Conservation (phyloP, 2,329 filamentous ascomycete species). For the Trichoderma aggressivum region DNA sequence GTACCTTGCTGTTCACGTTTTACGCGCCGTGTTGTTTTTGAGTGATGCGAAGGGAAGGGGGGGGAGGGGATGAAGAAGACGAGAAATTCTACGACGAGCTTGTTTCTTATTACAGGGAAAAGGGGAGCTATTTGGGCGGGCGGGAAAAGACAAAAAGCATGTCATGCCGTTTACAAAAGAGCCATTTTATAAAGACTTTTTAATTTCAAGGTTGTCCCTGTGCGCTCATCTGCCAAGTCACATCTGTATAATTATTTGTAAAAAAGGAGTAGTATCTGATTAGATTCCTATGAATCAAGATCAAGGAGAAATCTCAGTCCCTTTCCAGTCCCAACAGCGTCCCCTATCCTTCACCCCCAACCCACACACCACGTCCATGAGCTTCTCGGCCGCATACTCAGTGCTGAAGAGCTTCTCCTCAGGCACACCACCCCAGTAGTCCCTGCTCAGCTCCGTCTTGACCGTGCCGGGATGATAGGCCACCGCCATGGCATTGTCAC, state of each 20-base stretch:
- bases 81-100: background rate
- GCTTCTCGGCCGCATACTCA: slow-evolving; percentile 61
- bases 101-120: background rate
- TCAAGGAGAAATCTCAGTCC: slow-evolving; percentile 59
- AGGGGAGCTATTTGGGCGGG: background rate
- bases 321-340: slow-evolving; percentile 67
- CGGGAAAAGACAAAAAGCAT: slow-evolving; percentile 3
- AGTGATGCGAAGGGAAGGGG: background rate
- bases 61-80: background rate
- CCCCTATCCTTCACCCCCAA: slow-evolving; percentile 54
- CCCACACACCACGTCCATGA: slow-evolving; percentile 57
- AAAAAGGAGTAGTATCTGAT: background rate
- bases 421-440: slow-evolving; percentile 66
- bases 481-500: slow-evolving; percentile 62
- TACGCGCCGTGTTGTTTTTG: background rate
- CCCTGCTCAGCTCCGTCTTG: slow-evolving; percentile 66
- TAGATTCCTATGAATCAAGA: background rate
- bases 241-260: background rate
- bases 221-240: no score
- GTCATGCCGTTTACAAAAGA: background rate
- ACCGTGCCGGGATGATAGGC: slow-evolving; percentile 79
- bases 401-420: slow-evolving; percentile 62
- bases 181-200: background rate
- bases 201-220: background rate
- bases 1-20: background rate